Evolutionary conservation across 345 rosid genomes (phyloP).

Genomic region (Gossypium turneri): DNA sequence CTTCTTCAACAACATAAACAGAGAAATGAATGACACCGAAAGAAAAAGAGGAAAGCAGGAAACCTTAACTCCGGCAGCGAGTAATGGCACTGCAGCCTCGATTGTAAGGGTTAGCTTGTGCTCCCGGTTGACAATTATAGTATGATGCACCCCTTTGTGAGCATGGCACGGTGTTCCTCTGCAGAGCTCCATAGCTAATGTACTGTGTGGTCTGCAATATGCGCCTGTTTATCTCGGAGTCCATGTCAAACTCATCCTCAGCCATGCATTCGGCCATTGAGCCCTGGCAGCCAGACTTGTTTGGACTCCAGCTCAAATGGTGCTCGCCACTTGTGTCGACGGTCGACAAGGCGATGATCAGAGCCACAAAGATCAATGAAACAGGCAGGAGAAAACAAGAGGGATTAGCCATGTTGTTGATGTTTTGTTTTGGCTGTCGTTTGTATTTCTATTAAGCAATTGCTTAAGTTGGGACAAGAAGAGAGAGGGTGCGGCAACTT

Average conservation of each 20-base stretch:
- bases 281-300: slow-evolving; percentile 39
- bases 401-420: slow-evolving; percentile 37
- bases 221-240: slow-evolving; percentile 59
- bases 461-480: not conserved
- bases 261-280: slow-evolving; percentile 53
- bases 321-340: slow-evolving; percentile 21
- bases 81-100: slow-evolving; percentile 76
- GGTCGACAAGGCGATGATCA: slow-evolving; percentile 26
- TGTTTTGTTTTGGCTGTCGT: slow-evolving; percentile 4
- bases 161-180: slow-evolving; percentile 66
- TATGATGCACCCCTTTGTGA: slow-evolving; percentile 78
- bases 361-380: slow-evolving; percentile 17
- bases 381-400: slow-evolving; percentile 25
- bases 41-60: slow-evolving; percentile 8
- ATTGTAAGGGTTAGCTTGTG: slow-evolving; percentile 67
- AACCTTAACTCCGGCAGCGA: slow-evolving; percentile 56
- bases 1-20: not conserved
- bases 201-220: slow-evolving; percentile 56
- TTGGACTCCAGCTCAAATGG: slow-evolving; percentile 41
- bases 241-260: slow-evolving; percentile 49
- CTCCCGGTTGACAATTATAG: slow-evolving; percentile 78
- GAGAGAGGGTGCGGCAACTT: slow-evolving; percentile 8
- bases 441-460: not conserved
- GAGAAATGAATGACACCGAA: not conserved
- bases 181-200: slow-evolving; percentile 74